Evolutionary conservation across 495 filamentous ascomycete genomes (phyloP), one percentile per base, ranked within the genome.

Genomic region (Filosporella fistucella): DNA sequence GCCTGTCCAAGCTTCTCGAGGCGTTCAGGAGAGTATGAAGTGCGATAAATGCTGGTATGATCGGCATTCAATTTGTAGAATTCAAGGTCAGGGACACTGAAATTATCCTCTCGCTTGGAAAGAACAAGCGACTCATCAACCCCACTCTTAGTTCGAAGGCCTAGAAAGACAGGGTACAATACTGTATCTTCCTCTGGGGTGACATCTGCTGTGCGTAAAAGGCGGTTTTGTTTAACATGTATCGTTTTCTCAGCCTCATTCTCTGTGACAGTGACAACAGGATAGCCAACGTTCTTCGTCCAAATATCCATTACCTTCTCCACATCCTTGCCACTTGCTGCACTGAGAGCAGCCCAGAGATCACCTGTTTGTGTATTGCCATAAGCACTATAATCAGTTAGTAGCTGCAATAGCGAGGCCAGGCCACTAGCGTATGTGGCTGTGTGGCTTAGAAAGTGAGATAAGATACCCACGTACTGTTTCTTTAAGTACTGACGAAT

Each of bases 401-500:
- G n/a, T n/a, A n/a, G n/a, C n/a, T n/a, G n/a, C n/a, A n/a, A n/a
- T n/a, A n/a, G n/a, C n/a, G n/a, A n/a, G n/a, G n/a, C n/a, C n/a
- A n/a, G n/a, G n/a, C n/a, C n/a, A n/a, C n/a, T n/a, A n/a, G n/a
- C n/a, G n/a, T n/a, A n/a, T n/a, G n/a, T n/a, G n/a, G n/a, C n/a
- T n/a, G n/a, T n/a, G n/a, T n/a, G n/a, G n/a, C n/a, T n/a, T n/a
- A n/a, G n/a, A n/a, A n/a, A n/a, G n/a, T n/a, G n/a, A n/a, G n/a
- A n/a, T n/a, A n/a, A n/a, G n/a, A n/a, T n/a, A n/a, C n/a, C n/a
- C n/a, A n/a, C n/a, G n/a, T n/a, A n/a, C 57, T 96, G 91, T 71
- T 94, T 93, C 74, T 89, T 94, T 59, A 98, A 79, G 66, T 97
- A 98, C 48, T 77, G 77, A 21, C 89, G 78, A 45, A 98, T 83